A percentile compares a stretch with the other conserved stretches of the same genome.
Conservation (phyloP, 768 basidiomycete species). For the Suillus weaverae region DNA sequence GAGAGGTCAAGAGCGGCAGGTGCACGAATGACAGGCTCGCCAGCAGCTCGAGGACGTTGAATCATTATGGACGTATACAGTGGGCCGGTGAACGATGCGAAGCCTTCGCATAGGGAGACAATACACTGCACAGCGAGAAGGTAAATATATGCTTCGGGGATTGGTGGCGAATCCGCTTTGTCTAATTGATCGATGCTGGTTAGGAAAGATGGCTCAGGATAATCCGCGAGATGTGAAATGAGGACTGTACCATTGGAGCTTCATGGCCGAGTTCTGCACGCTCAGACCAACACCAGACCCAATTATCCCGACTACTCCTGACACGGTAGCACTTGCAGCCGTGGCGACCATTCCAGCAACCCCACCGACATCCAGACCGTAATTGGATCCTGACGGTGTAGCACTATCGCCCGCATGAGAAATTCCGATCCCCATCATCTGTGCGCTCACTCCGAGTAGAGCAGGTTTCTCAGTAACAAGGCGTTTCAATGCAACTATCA, state of each 20-base stretch:
- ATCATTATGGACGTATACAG: slow-evolving; percentile 73
- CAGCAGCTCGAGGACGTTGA: slow-evolving; percentile 61
- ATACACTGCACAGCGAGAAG: slow-evolving; percentile 89
- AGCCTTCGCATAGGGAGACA: slow-evolving; percentile 82
- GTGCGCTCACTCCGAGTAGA: slow-evolving; percentile 72
- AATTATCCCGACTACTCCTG: slow-evolving; percentile 86
- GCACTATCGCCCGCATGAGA: slow-evolving; percentile 29
- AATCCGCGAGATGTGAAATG: neutral
- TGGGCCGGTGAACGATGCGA: slow-evolving; percentile 70
- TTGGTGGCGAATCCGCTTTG: slow-evolving; percentile 91
- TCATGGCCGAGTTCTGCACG: slow-evolving; percentile 75
- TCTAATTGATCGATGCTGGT: slow-evolving; percentile 95
- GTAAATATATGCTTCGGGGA: slow-evolving; percentile 93
- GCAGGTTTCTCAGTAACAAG: slow-evolving; percentile 87
- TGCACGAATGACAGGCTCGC: slow-evolving; percentile 65
- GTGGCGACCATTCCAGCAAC: slow-evolving; percentile 84
- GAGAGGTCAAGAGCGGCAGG: slow-evolving; percentile 71
- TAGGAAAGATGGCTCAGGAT: neutral
- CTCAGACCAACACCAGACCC: slow-evolving; percentile 69
- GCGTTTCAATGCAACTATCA: slow-evolving; percentile 83
- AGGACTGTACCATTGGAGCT: slow-evolving; percentile 77
- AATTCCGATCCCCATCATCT: slow-evolving; percentile 82
- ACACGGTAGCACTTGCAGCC: slow-evolving; percentile 80
- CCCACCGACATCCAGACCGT: slow-evolving; percentile 61
- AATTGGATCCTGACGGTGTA: slow-evolving; percentile 32